Conservation (phyloP, 345 rosid species). For the Brassica cretica region DNA sequence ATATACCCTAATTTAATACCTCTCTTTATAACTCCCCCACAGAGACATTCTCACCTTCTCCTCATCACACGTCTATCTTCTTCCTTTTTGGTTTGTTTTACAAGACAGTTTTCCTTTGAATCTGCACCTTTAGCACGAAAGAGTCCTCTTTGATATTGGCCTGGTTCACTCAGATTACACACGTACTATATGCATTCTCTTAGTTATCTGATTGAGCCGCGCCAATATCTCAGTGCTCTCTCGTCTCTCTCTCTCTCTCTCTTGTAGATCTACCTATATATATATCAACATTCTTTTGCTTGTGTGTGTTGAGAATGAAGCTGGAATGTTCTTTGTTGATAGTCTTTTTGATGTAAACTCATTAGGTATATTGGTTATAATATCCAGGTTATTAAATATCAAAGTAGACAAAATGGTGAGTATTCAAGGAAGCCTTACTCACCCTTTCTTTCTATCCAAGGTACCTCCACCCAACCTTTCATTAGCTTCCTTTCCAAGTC, state of each 20-base stretch:
- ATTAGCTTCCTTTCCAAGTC: slow-evolving; percentile 15
- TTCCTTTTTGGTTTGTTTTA: background rate
- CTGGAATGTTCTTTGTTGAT: background rate
- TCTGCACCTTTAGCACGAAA: slow-evolving; percentile 31
- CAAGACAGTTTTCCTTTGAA: background rate
- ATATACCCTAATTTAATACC: slow-evolving; percentile 42
- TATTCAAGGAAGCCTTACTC: background rate
- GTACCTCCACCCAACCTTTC: background rate
- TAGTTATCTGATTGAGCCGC: slow-evolving; percentile 85
- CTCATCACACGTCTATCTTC: slow-evolving; percentile 33
- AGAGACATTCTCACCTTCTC: slow-evolving; percentile 54
- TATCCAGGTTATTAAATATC: slow-evolving; percentile 9
- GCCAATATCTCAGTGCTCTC: slow-evolving; percentile 89
- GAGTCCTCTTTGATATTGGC: slow-evolving; percentile 79
- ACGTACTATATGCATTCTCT: background rate
- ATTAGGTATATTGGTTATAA: background rate
- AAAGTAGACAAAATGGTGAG: background rate
- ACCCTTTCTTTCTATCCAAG: slow-evolving; percentile 31
- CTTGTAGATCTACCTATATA: slow-evolving; percentile 4
- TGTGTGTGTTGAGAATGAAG: background rate
- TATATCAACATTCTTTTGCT: background rate
- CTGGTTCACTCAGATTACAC: slow-evolving; percentile 75
- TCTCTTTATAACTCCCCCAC: slow-evolving; percentile 32
- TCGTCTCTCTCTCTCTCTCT: slow-evolving; percentile 36
- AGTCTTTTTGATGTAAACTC: background rate